Base-by-base conservation (phyloP, 805 yeast species). In the Saccharomycopsis sp. region DNA sequence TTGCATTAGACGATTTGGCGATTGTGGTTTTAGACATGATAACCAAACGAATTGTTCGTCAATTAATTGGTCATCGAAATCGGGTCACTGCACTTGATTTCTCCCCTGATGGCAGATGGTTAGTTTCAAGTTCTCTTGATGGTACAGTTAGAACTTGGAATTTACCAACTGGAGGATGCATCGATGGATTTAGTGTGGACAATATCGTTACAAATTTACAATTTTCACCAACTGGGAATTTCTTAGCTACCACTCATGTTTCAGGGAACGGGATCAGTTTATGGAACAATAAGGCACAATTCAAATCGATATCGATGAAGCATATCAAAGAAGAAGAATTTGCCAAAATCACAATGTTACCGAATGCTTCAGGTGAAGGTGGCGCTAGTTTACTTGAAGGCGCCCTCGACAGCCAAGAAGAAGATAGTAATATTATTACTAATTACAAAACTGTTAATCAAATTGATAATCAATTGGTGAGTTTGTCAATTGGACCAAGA, bases 121-220 rank as follows among this genome's bases (percentile, higher is more conserved):
- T 93, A 28, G 79, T 93, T 6, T 78, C 93, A 20, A 79, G 85
- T 1, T 74, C 88, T 1, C 68, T 88, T 49, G 99, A 93, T 59
- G 72, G 85, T 2, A 88, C 97, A 0, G 70, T 93, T 40, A 76
- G 98, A 57, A 87, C 96, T 0, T 93, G 97, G 97, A 97, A 93
- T 61, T 73, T 93, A 48, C 97, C 97, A 34, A 84, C 96, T 1
- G 97, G 98, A 40, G 86, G 89, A 1, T 90, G 97, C 62, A 87
- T 93, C 46, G 98, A 93, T 65, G 97, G 96, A 51, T 79, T 90
- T 14, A 66, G 68, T 43, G 72, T 93, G 21, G 78, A 82, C 1
- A 77, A 72, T 54, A 89, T 88, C n/a, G 95, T 83, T 2, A 87
- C 97, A 0, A 68, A 75, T 44, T 69, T 94, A 26, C 77, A 81